Evolutionary conservation across 495 filamentous ascomycete genomes (phyloP).

Genomic region (Xylaria grammica): DNA sequence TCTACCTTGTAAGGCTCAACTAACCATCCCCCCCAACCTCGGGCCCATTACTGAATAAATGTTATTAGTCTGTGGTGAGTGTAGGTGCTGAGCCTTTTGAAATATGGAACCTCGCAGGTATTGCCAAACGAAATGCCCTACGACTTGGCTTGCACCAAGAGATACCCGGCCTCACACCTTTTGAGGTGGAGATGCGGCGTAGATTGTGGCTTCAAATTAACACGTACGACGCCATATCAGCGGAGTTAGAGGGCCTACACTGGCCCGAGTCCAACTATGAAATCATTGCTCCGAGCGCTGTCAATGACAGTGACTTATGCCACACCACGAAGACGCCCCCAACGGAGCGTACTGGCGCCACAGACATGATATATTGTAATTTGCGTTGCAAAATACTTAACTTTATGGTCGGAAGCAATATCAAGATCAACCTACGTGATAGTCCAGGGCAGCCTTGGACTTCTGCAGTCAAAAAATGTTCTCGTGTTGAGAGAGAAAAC

Average conservation of each 20-base stretch:
- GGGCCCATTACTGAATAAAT: no score
- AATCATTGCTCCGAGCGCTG: not conserved
- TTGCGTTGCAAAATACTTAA: not conserved
- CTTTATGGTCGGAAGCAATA: not conserved
- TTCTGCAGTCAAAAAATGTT: not conserved
- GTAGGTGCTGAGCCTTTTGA: not conserved
- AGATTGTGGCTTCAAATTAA: not conserved
- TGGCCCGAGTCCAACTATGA: not conserved
- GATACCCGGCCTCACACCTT: not conserved
- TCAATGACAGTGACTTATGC: not conserved
- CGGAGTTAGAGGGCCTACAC: not conserved
- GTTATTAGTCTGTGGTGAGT: not conserved
- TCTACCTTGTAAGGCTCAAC: not conserved
- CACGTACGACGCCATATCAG: not conserved
- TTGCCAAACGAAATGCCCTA: not conserved
- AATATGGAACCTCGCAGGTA: not conserved
- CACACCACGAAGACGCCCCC: not conserved
- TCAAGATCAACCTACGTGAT: not conserved
- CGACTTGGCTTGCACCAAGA: not conserved
- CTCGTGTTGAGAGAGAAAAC: not conserved
- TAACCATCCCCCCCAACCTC: not conserved
- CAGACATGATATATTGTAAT: not conserved
- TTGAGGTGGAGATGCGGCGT: slow-evolving; percentile 1
- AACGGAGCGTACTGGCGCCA: not conserved
- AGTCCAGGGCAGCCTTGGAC: not conserved